Evolutionary conservation across 139 green algal species (phyloP), one percentile per base, ranked within the genome.

Genomic region (Pycnococcus provasolii): DNA sequence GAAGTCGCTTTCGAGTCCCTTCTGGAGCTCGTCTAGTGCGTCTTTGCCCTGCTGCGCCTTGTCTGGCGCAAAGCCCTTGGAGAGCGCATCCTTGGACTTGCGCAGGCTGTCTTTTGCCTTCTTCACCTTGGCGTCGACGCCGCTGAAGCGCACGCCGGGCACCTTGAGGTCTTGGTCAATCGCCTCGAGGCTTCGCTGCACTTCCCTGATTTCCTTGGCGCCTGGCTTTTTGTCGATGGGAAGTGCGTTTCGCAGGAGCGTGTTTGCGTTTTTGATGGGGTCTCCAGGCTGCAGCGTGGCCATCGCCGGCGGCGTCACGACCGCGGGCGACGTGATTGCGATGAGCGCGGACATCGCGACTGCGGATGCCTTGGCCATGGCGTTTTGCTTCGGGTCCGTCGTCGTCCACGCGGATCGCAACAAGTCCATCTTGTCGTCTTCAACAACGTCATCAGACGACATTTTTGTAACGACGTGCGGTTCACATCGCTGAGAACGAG

Each of bases 201-300:
- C 74, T 68, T 85, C 52, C 2, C 90, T 77, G 43, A 96, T 94
- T 5, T 81, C 76, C 78, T 95, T 94, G 79, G 26, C 26, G 26
- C 26, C 26, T 26, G 26, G 26, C 26, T 26, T 26, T 26, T 94
- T 94, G 47, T 91, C 58, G 59, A 99, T 92, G 1, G 93, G 94
- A 45, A 99, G 81, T 1, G 94, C 88, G 66, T 96, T 86, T 1
- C 93, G 83, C 76, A 99, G 77, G 47, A 99, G 81, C 0, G 94
- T 89, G 2, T 73, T 51, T 0, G 91, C 85, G 58, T 96, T 96
- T 67, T 95, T 26, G 26, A 26, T 26, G 26, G 26, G 26, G 26
- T 26, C 26, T 26, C 26, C 26, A 26, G 26, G 26, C 26, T 26
- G 26, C 26, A 26, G 26, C 26, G 26, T 26, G 26, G 26, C 26